Percentiles rank a stretch among this genome's conserved stretches.
Evolutionary conservation across 1,284 basidiomycete species (phyloP).

Genomic region (Sphaerobolus stellatus): DNA sequence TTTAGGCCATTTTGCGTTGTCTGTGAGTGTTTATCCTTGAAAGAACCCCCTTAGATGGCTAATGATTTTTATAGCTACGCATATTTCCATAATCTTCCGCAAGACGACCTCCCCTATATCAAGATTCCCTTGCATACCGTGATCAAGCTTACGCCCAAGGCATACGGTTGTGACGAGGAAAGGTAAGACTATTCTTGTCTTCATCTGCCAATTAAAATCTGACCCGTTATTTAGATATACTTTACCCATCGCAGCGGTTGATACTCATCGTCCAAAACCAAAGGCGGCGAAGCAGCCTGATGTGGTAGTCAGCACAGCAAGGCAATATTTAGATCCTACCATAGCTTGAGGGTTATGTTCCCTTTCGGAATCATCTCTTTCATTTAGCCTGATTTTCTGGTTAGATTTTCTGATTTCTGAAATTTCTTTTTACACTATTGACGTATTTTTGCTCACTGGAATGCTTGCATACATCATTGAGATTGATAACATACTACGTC

Average conservation of each 20-base stretch:
- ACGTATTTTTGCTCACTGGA: too few relatives aligned
- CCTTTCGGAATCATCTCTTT: too few relatives aligned
- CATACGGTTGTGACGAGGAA: slow-evolving; percentile 98
- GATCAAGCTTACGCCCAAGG: slow-evolving; percentile 96
- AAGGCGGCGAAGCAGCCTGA: slow-evolving; percentile 27
- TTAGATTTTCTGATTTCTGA: too few relatives aligned
- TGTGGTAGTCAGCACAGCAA: too few relatives aligned
- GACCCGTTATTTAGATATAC: slow-evolving; percentile 56
- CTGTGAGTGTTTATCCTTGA: slow-evolving; percentile 50
- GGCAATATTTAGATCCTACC: too few relatives aligned
- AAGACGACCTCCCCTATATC: slow-evolving; percentile 96
- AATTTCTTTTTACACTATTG: too few relatives aligned
- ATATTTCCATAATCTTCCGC: slow-evolving; percentile 91
- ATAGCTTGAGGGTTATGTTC: too few relatives aligned
- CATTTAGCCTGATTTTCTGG: too few relatives aligned
- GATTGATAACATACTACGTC: too few relatives aligned
- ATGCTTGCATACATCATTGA: too few relatives aligned
- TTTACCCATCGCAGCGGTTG: slow-evolving; percentile 87
- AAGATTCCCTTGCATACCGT: slow-evolving; percentile 96
- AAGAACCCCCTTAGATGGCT: background rate
- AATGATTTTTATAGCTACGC: slow-evolving; percentile 65
- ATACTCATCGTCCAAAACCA: slow-evolving; percentile 93
- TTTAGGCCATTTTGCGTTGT: slow-evolving; percentile 84
- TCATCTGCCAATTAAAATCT: background rate
- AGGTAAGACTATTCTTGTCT: slow-evolving; percentile 46